Percentiles rank a stretch among this genome's conserved stretches.
Conservation (phyloP, 495 filamentous ascomycete species). For the Hyaloscypha variabilis region DNA sequence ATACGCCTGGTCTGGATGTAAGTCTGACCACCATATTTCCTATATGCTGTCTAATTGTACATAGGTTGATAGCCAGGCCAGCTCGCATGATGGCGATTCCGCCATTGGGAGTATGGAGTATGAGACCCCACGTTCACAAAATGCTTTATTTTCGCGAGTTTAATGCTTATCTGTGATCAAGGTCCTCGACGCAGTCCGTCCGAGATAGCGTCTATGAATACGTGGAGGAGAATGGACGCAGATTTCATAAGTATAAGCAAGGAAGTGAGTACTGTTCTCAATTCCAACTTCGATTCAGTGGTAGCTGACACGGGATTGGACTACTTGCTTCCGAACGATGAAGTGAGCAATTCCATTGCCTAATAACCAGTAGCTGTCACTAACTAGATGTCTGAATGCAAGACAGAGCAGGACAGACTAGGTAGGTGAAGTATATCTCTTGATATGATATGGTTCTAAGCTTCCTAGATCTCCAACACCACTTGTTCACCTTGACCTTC, state of each 20-base stretch:
- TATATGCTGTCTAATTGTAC: no score
- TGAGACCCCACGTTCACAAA: not conserved
- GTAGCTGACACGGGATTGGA: constrained; percentile 25
- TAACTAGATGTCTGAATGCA: not conserved
- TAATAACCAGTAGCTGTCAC: not conserved
- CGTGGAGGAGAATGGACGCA: constrained; percentile 38
- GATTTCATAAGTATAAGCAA: constrained; percentile 41
- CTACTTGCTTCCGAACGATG: constrained; percentile 44
- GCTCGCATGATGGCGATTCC: not conserved
- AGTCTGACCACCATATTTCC: no score
- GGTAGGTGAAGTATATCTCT: constrained; percentile 2
- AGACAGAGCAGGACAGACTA: constrained; percentile 11
- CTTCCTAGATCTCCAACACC: constrained; percentile 50
- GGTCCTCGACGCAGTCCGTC: constrained; percentile 12
- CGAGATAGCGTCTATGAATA: constrained; percentile 30
- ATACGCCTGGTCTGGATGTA: no score
- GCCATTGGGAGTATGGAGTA: constrained; percentile 7
- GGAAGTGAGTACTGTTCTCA: constrained; percentile 35
- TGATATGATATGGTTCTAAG: not conserved
- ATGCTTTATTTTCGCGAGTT: not conserved
- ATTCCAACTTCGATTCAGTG: constrained; percentile 19
- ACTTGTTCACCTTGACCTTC: constrained; percentile 22
- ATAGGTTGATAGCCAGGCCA: no score
- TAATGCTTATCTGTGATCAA: not conserved
- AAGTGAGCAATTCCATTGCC: not conserved